Base-by-base conservation (phyloP, 495 filamentous ascomycete species). In the Podospora fimiseda region DNA sequence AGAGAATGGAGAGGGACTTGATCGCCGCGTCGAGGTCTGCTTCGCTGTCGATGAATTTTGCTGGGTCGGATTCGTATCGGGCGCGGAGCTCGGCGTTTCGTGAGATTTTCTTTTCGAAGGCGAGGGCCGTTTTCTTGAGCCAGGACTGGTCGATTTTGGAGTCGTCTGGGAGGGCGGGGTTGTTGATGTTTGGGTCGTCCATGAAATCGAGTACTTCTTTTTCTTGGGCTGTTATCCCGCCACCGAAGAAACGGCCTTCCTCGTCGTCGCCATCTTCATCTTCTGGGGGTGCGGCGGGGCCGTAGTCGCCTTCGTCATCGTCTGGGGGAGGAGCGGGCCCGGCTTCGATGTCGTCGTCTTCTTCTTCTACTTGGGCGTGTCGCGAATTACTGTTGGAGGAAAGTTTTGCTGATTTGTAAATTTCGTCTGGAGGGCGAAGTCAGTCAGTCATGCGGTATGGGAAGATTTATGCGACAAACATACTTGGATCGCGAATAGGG, bases 181-280 rank as follows among this genome's bases (percentile, higher is more conserved):
- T 20, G 40, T 23, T 23, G 9, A 81, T 80, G 50, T 89, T 85
- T 39, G 80, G 74, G 43, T 80, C 75, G 47, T 83, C 77, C 41
- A 99, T 83, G 65, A 86, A 96, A 65, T 97, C 85, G 64, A 99
- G 80, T n/a, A 90, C 89, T 52, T 92, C 82, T 2, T 80, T 83
- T 51, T 93, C 89, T 51, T 86, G 78, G 24, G 81, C 79, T 22
- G 86, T 88, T 57, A 97, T 84, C 40, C 93, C 93, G 50, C 89
- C 88, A 40, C 92, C 93, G 61, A 95, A 97, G 74, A 99, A 99
- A 44, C 93, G 82, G 0, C 92, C 91, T 52, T 91, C 93, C 49
- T 94, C 88, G 62, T 96, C 92, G 61, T 94, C 90, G 49, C 78
- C 79, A 27, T 77, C 73, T 14, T 84, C 82, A 60, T 85, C 81